Base-by-base conservation (phyloP, 139 green algal species). In the Tetraselmis striata region DNA sequence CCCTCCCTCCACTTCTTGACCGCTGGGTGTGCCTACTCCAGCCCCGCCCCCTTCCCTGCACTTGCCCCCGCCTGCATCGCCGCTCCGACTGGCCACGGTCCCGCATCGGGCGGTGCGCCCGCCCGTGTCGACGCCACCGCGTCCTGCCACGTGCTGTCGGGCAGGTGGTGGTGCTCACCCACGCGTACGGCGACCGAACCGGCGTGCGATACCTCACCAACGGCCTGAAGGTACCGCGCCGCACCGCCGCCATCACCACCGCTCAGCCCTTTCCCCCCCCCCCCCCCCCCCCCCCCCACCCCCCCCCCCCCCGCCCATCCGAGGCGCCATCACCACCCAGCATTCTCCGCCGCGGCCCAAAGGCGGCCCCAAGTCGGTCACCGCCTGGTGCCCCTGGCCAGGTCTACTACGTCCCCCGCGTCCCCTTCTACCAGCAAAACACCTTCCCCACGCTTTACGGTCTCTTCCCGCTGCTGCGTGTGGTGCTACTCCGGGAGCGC, bases 391-490 rank as follows among this genome's bases (percentile, higher is more conserved):
- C n/a, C n/a, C n/a, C n/a, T n/a, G n/a, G n/a, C n/a, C 90, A 96
- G 92, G 96, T 99, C 2, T 99, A 99, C 89, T 98, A 99, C 86
- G 80, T 93, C 0, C 91, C 94, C 28, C 87, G 96, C 0, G 82
- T 85, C 11, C 85, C 93, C 22, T 84, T 98, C 30, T 95, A 94
- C 30, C 82, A 88, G 22, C 87, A 94, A 75, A 91, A 77, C 81
- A 94, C 88, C 0, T 79, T 95, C 29, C 94, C 94, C 2, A 95
- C 89, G 0, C 59, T 97, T 5, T 91, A 93, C 59, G 92, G 92
- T 25, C 78, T 31, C 29, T 85, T 94, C 67, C 83, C 85, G 25
- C 78, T 96, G 32, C 81, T 97, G 26, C 88, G 93, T 0, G 30
- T 78, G 29, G 91, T 99, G 23, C 78, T 95, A 30, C 23, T 98